These are phyloP conservation scores for Rosa hybrid DNA, from an alignment of 331 rosid genomes.

Conservation along the genomic window DNA sequence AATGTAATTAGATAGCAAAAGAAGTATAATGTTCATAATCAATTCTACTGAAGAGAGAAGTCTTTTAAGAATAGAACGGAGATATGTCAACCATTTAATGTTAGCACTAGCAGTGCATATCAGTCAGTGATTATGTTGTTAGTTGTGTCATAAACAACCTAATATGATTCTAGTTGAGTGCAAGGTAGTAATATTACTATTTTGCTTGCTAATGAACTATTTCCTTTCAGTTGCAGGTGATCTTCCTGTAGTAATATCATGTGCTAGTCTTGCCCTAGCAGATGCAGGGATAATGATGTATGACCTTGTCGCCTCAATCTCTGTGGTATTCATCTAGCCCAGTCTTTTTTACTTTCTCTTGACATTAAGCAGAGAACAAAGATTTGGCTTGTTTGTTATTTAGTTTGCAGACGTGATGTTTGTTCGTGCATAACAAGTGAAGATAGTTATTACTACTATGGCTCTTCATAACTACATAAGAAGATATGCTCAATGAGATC, in stretches of 20 bases:
- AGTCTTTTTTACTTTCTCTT: constrained; percentile 4
- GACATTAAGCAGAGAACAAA: not conserved
- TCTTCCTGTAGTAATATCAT: constrained; percentile 88
- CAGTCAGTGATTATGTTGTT: not conserved
- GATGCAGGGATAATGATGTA: constrained; percentile 97
- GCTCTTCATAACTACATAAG: too few species aligned
- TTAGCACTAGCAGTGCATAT: not conserved
- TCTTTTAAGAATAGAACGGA: not conserved
- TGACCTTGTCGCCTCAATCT: constrained; percentile 89
- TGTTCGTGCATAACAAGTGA: not conserved
- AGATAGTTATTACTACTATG: too few species aligned
- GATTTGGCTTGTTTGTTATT: not conserved
- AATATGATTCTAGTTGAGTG: not conserved
- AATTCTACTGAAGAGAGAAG: not conserved
- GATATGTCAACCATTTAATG: not conserved
- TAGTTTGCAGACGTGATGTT: not conserved
- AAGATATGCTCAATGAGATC: too few species aligned
- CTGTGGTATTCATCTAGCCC: constrained; percentile 68
- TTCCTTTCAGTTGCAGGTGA: constrained; percentile 55
- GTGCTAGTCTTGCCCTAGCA: constrained; percentile 95
- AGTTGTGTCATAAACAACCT: not conserved
- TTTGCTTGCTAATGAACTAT: not conserved
- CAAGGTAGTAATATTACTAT: constrained; percentile 4
- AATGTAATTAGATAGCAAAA: not conserved
- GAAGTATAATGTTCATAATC: not conserved